These are phyloP conservation scores for Fraxinus angustifolia DNA, from an alignment of 305 asterid species.

Conservation along the genomic window DNA sequence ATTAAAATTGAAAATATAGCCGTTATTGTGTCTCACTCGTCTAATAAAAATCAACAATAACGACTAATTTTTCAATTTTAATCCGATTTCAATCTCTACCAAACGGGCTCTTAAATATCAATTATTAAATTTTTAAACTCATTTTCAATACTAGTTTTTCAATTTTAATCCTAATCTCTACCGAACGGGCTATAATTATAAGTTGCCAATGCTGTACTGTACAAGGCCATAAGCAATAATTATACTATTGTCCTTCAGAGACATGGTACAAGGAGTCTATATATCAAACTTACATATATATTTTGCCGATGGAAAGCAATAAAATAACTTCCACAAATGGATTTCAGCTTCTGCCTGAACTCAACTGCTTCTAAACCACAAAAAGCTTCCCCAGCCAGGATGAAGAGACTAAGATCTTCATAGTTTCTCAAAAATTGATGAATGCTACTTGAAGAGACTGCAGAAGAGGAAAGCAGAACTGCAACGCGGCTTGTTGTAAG, in stretches of 20 bases:
- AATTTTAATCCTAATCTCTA: too few relatives aligned
- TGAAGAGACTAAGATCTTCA: slow-evolving; percentile 81
- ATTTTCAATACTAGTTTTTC: too few relatives aligned
- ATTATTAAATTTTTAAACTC: too few relatives aligned
- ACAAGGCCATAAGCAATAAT: neutral
- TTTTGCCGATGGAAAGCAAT: slow-evolving; percentile 94
- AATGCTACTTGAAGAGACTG: slow-evolving; percentile 84
- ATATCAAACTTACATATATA: slow-evolving; percentile 66
- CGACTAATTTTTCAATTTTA: too few relatives aligned
- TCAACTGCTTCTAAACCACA: slow-evolving; percentile 90
- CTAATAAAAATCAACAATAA: too few relatives aligned
- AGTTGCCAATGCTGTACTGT: neutral
- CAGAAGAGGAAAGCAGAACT: slow-evolving; percentile 90
- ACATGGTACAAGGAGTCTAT: neutral
- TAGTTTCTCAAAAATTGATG: slow-evolving; percentile 91
- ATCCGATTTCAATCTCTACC: too few relatives aligned
- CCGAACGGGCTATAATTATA: neutral
- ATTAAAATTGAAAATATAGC: too few relatives aligned
- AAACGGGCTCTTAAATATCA: too few relatives aligned
- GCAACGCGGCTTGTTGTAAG: slow-evolving; percentile 93
- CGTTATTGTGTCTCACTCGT: too few relatives aligned
- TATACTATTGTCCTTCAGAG: neutral
- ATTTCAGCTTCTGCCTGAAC: slow-evolving; percentile 92
- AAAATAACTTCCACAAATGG: slow-evolving; percentile 78
- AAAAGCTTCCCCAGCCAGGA: slow-evolving; percentile 96